Conservation (phyloP, 2,329 filamentous ascomycete genomes). For the Drechslerella dactyloides region DNA sequence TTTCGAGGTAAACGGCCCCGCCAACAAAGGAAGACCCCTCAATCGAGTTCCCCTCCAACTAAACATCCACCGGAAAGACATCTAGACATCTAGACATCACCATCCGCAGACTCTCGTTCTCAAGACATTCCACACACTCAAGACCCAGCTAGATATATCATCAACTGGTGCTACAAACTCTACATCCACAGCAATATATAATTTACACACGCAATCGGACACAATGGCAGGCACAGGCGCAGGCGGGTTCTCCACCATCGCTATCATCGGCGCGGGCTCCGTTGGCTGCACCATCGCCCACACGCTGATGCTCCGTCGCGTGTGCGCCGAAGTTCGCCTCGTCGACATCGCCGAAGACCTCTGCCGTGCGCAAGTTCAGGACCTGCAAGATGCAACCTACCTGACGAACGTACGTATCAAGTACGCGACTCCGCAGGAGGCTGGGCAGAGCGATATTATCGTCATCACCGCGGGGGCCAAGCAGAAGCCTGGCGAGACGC, state of each 20-base stretch:
- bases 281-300: slow-evolving; percentile 57
- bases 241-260: slow-evolving; percentile 25
- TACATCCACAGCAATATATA: slow-evolving; percentile 7
- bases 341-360: slow-evolving; percentile 56
- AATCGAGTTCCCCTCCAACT: too few relatives aligned
- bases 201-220: slow-evolving; percentile 6
- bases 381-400: slow-evolving; percentile 56
- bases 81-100: too few relatives aligned
- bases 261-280: slow-evolving; percentile 55
- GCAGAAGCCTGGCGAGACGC: slow-evolving; percentile 57
- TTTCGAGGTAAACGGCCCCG: too few relatives aligned
- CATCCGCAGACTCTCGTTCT: too few relatives aligned
- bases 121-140: too few relatives aligned
- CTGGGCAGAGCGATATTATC: slow-evolving; percentile 55
- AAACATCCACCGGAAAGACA: too few relatives aligned
- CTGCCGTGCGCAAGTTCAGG: slow-evolving; percentile 56
- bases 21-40: too few relatives aligned
- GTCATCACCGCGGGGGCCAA: slow-evolving; percentile 57
- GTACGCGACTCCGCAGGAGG: slow-evolving; percentile 55
- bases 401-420: slow-evolving; percentile 56
- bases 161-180: neutral
- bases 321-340: slow-evolving; percentile 56
- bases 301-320: slow-evolving; percentile 55
- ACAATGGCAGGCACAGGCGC: slow-evolving; percentile 18
- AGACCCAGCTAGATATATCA: too few relatives aligned